These are phyloP conservation scores for Volvox africanus DNA, from an alignment of 139 green algal genomes.

Conservation along the genomic window DNA sequence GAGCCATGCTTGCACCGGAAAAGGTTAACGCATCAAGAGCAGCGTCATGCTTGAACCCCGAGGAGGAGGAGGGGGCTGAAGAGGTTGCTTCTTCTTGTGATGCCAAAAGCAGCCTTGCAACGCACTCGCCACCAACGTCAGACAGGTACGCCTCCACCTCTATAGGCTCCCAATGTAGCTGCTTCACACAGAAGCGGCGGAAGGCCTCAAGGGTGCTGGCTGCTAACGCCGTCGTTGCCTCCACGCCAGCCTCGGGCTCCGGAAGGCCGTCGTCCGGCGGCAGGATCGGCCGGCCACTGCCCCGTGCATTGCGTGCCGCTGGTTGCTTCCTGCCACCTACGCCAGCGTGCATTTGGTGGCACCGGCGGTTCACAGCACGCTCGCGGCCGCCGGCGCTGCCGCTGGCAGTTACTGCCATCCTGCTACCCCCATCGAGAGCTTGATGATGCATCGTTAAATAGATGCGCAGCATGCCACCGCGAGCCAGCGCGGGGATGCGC, in stretches of 20 bases:
- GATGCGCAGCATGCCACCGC: conserved; percentile 2
- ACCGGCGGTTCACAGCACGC: not conserved
- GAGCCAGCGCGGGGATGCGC: not conserved
- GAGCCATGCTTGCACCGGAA: too few species aligned
- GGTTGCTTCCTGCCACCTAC: not conserved
- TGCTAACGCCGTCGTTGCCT: too few species aligned
- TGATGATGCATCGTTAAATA: not conserved
- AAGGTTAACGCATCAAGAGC: too few species aligned
- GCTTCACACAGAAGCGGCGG: not conserved
- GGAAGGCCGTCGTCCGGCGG: too few species aligned
- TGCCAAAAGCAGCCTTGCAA: too few species aligned
- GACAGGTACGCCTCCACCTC: conserved; percentile 9
- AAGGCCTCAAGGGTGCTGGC: not conserved
- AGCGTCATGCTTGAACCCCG: too few species aligned
- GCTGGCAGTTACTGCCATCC: not conserved
- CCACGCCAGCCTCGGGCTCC: too few species aligned
- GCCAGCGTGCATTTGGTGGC: not conserved
- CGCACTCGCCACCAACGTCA: not conserved
- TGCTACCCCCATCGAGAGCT: too few species aligned
- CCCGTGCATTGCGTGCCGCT: too few species aligned
- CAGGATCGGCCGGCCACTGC: not conserved
- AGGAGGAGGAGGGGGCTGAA: too few species aligned
- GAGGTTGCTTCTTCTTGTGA: too few species aligned
- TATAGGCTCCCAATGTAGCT: not conserved
- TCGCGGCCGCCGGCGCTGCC: not conserved